Percentiles rank a stretch among this genome's conserved stretches.
phyloP scores from a whole-genome alignment of 257 asterid species.

The Lavandula angustifolia region DNA sequence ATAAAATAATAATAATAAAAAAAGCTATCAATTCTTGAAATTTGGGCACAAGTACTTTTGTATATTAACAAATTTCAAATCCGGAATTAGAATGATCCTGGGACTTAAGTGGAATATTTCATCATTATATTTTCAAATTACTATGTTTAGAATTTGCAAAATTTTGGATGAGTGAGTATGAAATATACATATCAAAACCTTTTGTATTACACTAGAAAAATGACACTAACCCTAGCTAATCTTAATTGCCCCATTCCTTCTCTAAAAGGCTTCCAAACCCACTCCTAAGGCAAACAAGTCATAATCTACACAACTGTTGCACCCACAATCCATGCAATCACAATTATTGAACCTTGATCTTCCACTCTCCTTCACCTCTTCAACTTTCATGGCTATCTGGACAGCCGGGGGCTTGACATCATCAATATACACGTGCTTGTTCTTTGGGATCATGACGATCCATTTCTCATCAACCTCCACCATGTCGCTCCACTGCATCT shows the following conservation, averaged over 20 bases:
- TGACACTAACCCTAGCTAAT: background rate
- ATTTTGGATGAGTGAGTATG: background rate
- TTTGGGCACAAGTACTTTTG: no score
- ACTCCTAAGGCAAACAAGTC: slow-evolving; percentile 47
- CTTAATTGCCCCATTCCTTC: background rate
- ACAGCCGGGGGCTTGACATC: slow-evolving; percentile 56
- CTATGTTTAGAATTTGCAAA: no score
- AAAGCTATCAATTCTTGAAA: no score
- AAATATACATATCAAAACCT: no score
- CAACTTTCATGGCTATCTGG: slow-evolving; percentile 45
- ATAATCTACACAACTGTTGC: slow-evolving; percentile 44
- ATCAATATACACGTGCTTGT: slow-evolving; percentile 24
- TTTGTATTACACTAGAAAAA: no score
- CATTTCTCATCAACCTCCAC: slow-evolving; percentile 54
- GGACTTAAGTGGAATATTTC: no score
- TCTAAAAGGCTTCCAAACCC: slow-evolving; percentile 40
- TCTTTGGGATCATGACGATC: slow-evolving; percentile 44
- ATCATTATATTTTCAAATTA: no score
- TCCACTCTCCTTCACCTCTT: slow-evolving; percentile 25
- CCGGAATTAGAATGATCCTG: no score
- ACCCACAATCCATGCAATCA: slow-evolving; percentile 41
- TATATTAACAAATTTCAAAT: no score
- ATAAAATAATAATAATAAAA: no score
- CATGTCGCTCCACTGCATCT: slow-evolving; percentile 53
- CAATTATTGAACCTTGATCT: slow-evolving; percentile 32